These are phyloP conservation scores for Hysterangium stoloniferum DNA, from an alignment of 768 basidiomycete genomes.

Conservation along the genomic window DNA sequence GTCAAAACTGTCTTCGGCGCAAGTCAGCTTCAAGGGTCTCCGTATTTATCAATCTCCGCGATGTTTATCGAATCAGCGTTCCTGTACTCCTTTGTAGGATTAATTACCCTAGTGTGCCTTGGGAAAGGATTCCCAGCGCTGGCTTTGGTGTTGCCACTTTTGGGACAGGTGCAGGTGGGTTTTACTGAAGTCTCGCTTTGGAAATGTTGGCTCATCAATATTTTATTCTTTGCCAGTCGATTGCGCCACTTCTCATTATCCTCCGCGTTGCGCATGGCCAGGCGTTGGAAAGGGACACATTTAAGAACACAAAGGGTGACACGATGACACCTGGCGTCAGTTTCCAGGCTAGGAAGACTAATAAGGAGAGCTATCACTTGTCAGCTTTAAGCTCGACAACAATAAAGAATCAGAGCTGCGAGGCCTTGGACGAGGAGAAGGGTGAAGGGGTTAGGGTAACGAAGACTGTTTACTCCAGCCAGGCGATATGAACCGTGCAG, in stretches of 20 bases:
- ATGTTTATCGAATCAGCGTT: slow-evolving; percentile 33
- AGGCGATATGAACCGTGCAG: too few species aligned
- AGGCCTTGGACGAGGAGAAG: too few species aligned
- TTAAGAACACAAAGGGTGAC: neutral
- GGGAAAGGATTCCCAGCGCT: slow-evolving; percentile 20
- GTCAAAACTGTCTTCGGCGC: slow-evolving; percentile 19
- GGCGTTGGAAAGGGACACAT: too few species aligned
- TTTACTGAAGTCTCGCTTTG: too few species aligned
- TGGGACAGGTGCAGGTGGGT: slow-evolving; percentile 24
- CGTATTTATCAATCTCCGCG: slow-evolving; percentile 22
- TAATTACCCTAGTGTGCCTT: slow-evolving; percentile 27
- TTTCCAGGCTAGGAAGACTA: too few species aligned
- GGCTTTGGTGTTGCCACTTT: slow-evolving; percentile 25
- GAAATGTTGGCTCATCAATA: neutral
- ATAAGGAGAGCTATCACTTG: too few species aligned
- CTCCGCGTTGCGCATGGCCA: slow-evolving; percentile 27
- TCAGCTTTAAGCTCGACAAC: too few species aligned
- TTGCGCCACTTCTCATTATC: slow-evolving; percentile 29
- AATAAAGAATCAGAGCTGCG: too few species aligned
- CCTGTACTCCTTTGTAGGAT: slow-evolving; percentile 20
- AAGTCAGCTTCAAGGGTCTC: slow-evolving; percentile 12
- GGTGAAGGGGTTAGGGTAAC: too few species aligned
- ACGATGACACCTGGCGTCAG: too few species aligned
- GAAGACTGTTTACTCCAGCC: too few species aligned
- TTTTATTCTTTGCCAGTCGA: slow-evolving; percentile 21